Evolutionary conservation across 345 rosid genomes (phyloP), one percentile per base, ranked within the genome.

Genomic region (Corymbia maculata): DNA sequence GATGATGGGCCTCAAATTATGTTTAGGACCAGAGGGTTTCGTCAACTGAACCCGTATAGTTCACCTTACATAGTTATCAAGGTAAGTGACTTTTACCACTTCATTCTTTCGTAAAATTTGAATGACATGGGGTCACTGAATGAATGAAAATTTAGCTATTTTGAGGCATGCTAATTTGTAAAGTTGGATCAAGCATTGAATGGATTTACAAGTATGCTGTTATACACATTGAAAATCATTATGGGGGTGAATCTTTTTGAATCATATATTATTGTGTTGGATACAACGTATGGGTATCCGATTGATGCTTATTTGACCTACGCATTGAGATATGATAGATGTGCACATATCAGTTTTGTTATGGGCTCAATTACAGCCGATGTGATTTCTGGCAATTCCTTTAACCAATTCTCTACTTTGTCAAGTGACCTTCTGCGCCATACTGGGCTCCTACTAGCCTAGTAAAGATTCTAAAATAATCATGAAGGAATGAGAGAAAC

Each of bases 211-310:
- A 64, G 36, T 64, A 16, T 64, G 36, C 17, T 64, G 8, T 64
- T n/a, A 3, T 28, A 1, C 1, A 13, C 17, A 13, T 64, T 13
- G 9, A 64, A 59, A 64, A 64, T n/a, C 36, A 64, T 64, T 61
- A 3, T 3, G 4, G 3, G 17, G 8, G 1, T 1, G 4, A 6
- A 26, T 28, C 1, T 13, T 28, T 53, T n/a, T 17, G 2, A 3
- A 64, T n/a, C 16, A 6, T n/a, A 1, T 28, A 64, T 64, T 3
- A 7, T 3, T 9, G 0, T 53, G 59, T 28, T 6, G 17, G 22
- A 17, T 53, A 53, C 0, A 3, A 13, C 13, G n/a, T 64, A 28
- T 64, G 70, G 36, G 6, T 64, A 6, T 28, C 1, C 0, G 16
- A 13, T 64, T 28, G 70, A 64, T 61, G 36, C 32, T 61, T 5